Percentiles rank a stretch among this genome's conserved stretches.
Conservation (phyloP, 257 asterid species). For the Knoxia roxburghii region DNA sequence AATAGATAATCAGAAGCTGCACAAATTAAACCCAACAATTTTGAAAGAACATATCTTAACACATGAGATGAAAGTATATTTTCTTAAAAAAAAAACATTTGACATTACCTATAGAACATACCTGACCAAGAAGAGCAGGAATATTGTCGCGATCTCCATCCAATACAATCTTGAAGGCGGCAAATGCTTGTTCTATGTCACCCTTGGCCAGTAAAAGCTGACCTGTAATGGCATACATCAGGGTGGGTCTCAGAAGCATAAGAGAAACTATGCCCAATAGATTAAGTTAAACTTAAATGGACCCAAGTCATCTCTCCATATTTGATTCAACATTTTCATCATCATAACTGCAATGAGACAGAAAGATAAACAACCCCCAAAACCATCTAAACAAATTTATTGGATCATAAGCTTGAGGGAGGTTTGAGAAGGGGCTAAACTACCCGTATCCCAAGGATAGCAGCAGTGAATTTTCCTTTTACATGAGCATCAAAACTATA, state of each 20-base stretch:
- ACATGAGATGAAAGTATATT: not conserved
- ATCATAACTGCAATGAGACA: not conserved
- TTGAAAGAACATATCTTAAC: not conserved
- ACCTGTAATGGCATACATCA: conserved; percentile 42
- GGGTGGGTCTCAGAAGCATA: conserved; percentile 11
- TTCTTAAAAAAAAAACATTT: not conserved
- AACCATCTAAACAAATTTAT: not conserved
- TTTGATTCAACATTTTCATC: not conserved
- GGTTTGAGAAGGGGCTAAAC: not conserved
- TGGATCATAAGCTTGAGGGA: not conserved
- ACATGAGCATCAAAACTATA: not conserved
- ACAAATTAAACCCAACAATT: not conserved
- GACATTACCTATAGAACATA: conserved; percentile 16
- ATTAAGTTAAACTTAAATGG: not conserved
- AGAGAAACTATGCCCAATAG: not conserved
- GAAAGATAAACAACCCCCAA: not conserved
- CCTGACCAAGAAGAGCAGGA: conserved; percentile 99
- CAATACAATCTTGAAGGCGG: conserved; percentile 88
- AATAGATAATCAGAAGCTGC: conserved; percentile 11
- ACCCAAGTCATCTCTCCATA: not conserved
- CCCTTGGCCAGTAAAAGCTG: conserved; percentile 98
- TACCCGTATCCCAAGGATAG: not conserved
- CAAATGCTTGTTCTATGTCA: conserved; percentile 84
- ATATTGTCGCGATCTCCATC: conserved; percentile 92
- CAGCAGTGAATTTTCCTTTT: not conserved